phyloP scores from a whole-genome alignment of 2,329 filamentous ascomycete genomes.

The Alternaria arbusti region DNA sequence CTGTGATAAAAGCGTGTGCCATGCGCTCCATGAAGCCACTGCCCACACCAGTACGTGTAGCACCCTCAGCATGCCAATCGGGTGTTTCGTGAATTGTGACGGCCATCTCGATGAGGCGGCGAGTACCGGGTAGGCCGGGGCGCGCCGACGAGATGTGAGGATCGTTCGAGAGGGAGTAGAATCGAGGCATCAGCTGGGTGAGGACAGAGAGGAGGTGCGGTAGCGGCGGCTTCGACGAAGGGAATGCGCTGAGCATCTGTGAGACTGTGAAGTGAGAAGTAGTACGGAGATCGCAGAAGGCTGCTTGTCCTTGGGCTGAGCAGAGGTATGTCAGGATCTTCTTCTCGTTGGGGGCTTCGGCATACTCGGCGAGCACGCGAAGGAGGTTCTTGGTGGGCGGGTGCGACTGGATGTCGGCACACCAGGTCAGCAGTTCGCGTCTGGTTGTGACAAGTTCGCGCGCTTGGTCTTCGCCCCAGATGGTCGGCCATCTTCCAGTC shows the following conservation, averaged over 20 bases:
- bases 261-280: constrained; percentile 82
- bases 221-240: constrained; percentile 86
- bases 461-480: constrained; percentile 90
- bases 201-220: constrained; percentile 80
- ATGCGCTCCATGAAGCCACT: constrained; percentile 93
- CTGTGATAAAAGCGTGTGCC: constrained; percentile 73
- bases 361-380: constrained; percentile 84
- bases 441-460: constrained; percentile 89
- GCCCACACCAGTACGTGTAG: constrained; percentile 78
- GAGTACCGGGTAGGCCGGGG: constrained; percentile 68
- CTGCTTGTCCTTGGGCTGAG: constrained; percentile 86
- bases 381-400: constrained; percentile 88
- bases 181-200: constrained; percentile 92
- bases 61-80: constrained; percentile 72
- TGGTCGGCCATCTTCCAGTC: constrained; percentile 90
- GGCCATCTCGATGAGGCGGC: constrained; percentile 91
- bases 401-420: constrained; percentile 89
- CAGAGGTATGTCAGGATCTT: constrained; percentile 87
- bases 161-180: constrained; percentile 97
- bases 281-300: constrained; percentile 91
- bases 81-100: constrained; percentile 89
- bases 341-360: constrained; percentile 79
- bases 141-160: constrained; percentile 79
- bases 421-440: constrained; percentile 93
- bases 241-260: constrained; percentile 90